These are phyloP conservation scores for Fusarium sp. DNA, from an alignment of 2,329 filamentous ascomycete genomes.

Conservation along the genomic window DNA sequence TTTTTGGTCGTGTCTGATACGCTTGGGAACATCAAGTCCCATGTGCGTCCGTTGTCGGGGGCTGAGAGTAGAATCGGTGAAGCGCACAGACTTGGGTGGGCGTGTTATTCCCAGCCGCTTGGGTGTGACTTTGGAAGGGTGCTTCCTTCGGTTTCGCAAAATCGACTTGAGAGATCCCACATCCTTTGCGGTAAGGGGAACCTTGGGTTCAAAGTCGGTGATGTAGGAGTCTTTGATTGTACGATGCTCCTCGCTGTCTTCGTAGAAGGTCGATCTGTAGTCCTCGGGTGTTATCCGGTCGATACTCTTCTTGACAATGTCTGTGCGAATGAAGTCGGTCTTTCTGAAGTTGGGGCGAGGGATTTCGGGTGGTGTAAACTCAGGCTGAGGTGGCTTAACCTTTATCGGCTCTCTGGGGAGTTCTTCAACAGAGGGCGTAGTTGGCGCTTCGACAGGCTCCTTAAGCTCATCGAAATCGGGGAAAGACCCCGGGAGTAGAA, in stretches of 20 bases:
- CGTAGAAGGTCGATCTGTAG: constrained; percentile 35
- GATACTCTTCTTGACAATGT: constrained; percentile 21
- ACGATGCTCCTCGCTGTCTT: constrained; percentile 35
- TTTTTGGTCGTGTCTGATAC: constrained; percentile 8
- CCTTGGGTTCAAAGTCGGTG: constrained; percentile 36
- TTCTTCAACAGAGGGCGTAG: neutral
- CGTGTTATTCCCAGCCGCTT: constrained; percentile 43
- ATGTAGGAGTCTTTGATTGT: constrained; percentile 35
- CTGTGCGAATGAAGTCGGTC: constrained; percentile 22
- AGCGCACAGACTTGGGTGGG: constrained; percentile 47
- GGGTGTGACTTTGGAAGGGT: constrained; percentile 29
- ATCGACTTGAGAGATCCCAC: constrained; percentile 43
- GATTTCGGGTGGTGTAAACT: constrained; percentile 14
- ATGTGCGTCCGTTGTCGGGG: constrained; percentile 43
- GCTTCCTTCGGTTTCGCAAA: constrained; percentile 43
- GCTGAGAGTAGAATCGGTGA: constrained; percentile 44
- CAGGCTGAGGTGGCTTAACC: neutral
- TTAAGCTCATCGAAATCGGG: constrained; percentile 37
- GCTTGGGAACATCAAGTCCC: constrained; percentile 43
- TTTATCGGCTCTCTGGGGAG: neutral
- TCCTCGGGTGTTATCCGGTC: constrained; percentile 29
- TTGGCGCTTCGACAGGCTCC: neutral
- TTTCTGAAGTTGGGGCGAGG: constrained; percentile 21
- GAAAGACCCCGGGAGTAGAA: constrained; percentile 44
- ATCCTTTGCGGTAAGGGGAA: constrained; percentile 33